phyloP scores from a whole-genome alignment of 768 basidiomycete species.

The Neoboletus subvelutipes region DNA sequence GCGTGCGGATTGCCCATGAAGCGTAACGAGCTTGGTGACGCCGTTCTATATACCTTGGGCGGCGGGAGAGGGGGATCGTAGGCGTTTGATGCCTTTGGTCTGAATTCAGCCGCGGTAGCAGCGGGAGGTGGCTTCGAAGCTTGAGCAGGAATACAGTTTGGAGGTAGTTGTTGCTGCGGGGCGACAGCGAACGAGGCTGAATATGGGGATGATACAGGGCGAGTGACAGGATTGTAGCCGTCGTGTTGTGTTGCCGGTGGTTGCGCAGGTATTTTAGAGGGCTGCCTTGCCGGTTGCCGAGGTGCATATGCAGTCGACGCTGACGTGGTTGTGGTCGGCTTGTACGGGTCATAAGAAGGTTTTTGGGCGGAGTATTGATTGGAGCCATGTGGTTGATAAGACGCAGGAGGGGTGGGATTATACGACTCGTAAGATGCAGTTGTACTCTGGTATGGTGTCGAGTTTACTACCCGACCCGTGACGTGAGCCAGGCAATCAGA shows the following conservation, averaged over 20 bases:
- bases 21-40: slow-evolving; percentile 28
- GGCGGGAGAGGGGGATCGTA: slow-evolving; percentile 76
- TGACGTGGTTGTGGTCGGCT: slow-evolving; percentile 21
- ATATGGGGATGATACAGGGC: slow-evolving; percentile 29
- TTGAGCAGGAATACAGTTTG: slow-evolving; percentile 27
- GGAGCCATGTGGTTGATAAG: slow-evolving; percentile 16
- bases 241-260: slow-evolving; percentile 35
- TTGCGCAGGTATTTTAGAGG: slow-evolving; percentile 16
- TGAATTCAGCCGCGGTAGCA: slow-evolving; percentile 46
- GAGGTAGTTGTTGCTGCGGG: slow-evolving; percentile 14
- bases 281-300: slow-evolving; percentile 13
- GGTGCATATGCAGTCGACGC: slow-evolving; percentile 24
- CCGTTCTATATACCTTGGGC: slow-evolving; percentile 34
- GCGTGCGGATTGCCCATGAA: slow-evolving; percentile 19
- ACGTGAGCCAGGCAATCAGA: slow-evolving; percentile 4
- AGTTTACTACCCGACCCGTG: slow-evolving; percentile 9
- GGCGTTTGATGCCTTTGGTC: slow-evolving; percentile 67
- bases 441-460: slow-evolving; percentile 11
- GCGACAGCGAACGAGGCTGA: slow-evolving; percentile 14
- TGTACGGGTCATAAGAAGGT: slow-evolving; percentile 38
- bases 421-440: slow-evolving; percentile 28
- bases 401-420: slow-evolving; percentile 16
- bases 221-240: slow-evolving; percentile 23
- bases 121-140: slow-evolving; percentile 34
- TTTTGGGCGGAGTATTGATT: slow-evolving; percentile 19